A percentile compares a stretch with the other conserved stretches of the same genome.
Conservation (phyloP, 495 filamentous ascomycete species). For the Amniculicola lignicola region DNA sequence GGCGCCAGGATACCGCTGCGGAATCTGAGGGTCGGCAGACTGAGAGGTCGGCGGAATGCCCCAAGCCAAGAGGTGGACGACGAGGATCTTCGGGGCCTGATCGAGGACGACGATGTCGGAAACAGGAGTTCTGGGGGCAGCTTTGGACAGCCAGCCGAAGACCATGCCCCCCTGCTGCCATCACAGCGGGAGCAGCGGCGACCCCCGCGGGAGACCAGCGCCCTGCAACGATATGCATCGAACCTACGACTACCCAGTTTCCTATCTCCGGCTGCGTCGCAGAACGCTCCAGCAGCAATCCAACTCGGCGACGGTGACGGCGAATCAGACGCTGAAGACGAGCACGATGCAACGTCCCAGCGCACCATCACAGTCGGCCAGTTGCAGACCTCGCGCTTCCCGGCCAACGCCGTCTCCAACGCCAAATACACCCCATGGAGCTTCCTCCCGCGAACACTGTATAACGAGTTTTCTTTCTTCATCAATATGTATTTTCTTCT, state of each 20-base stretch:
- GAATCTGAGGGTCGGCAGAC: slow-evolving; percentile 40
- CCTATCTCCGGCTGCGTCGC: slow-evolving; percentile 17
- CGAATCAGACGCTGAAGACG: slow-evolving; percentile 33
- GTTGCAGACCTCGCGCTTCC: slow-evolving; percentile 55
- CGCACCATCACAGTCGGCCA: slow-evolving; percentile 41
- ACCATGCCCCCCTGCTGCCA: slow-evolving; percentile 39
- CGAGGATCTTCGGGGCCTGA: slow-evolving; percentile 35
- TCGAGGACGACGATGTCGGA: slow-evolving; percentile 35
- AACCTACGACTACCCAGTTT: slow-evolving; percentile 35
- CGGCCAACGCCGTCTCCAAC: slow-evolving; percentile 89
- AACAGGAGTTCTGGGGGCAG: slow-evolving; percentile 35
- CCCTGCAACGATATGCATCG: slow-evolving; percentile 26
- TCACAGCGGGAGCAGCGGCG: slow-evolving; percentile 6
- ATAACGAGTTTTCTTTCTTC: slow-evolving; percentile 99
- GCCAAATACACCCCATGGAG: slow-evolving; percentile 97
- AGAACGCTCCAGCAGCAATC: slow-evolving; percentile 7
- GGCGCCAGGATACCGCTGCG: slow-evolving; percentile 41
- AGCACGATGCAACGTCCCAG: slow-evolving; percentile 38
- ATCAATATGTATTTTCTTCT: slow-evolving; percentile 99
- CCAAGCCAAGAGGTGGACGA: slow-evolving; percentile 27
- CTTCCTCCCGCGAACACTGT: slow-evolving; percentile 89
- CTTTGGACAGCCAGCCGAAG: slow-evolving; percentile 33
- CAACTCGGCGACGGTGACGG: slow-evolving; percentile 24
- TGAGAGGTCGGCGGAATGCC: slow-evolving; percentile 21
- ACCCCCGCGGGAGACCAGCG: slow-evolving; percentile 15